A percentile compares a stretch with the other conserved stretches of the same genome.
Conservation (phyloP, 202 grass and related monocot genomes). For the Saccharum hybrid region DNA sequence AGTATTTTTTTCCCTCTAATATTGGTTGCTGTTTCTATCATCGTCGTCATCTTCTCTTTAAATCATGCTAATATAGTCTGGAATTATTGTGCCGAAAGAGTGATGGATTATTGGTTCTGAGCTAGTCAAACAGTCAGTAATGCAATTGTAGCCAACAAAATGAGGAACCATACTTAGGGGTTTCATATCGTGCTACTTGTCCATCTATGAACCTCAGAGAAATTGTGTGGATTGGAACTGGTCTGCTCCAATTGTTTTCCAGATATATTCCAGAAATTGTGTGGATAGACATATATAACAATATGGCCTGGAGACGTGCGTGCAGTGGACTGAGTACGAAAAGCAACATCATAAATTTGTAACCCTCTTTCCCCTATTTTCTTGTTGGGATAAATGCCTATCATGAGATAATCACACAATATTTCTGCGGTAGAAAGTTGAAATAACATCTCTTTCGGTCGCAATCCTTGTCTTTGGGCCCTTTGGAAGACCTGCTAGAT, state of each 20-base stretch:
- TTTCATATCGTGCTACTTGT: conserved; percentile 3
- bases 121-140: neutral
- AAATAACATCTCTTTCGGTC: neutral
- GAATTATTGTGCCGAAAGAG: neutral
- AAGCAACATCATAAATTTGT: neutral
- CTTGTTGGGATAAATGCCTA: conserved; percentile 6
- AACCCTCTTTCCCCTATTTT: neutral
- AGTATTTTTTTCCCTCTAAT: neutral
- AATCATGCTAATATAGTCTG: neutral
- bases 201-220: neutral
- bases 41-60: neutral
- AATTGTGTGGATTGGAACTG: neutral
- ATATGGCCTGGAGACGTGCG: neutral
- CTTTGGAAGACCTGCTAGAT: conserved; percentile 7
- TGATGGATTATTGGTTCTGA: conserved; percentile 7
- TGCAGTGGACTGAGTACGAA: neutral
- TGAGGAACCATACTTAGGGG: neutral
- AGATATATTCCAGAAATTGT: neutral
- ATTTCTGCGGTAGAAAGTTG: conserved; percentile 19
- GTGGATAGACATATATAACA: neutral
- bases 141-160: conserved; percentile 12
- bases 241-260: neutral
- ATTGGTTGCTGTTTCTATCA: neutral
- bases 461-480: conserved; percentile 8
- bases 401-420: neutral